Evolutionary conservation across 2,329 filamentous ascomycete genomes (phyloP).

Genomic region (Colletotrichum sp.): DNA sequence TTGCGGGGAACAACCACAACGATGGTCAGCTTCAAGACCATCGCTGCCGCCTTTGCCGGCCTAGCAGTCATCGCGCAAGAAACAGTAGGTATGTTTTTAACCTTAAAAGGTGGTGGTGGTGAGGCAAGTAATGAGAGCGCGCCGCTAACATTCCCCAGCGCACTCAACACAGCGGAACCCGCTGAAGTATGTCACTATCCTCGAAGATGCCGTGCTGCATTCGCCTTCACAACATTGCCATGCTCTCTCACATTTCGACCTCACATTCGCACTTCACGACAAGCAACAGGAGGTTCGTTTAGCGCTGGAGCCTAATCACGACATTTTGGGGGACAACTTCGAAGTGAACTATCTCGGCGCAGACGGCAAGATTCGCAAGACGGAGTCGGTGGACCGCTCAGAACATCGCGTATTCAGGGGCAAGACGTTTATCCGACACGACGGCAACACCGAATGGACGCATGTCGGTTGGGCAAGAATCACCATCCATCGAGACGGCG

Average conservation of each 20-base stretch:
- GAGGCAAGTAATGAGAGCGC: not conserved
- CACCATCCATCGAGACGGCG: constrained; percentile 77
- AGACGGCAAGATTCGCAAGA: constrained; percentile 70
- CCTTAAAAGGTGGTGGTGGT: not conserved
- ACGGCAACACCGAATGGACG: constrained; percentile 70
- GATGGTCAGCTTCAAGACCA: constrained; percentile 38
- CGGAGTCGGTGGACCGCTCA: constrained; percentile 74
- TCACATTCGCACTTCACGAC: constrained; percentile 78
- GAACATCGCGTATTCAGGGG: constrained; percentile 88
- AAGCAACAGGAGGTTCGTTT: constrained; percentile 76
- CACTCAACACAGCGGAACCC: constrained; percentile 79
- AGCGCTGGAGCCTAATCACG: constrained; percentile 86
- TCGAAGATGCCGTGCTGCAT: constrained; percentile 79
- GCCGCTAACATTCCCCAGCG: constrained; percentile 43
- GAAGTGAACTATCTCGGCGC: constrained; percentile 73
- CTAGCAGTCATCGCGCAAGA: constrained; percentile 34
- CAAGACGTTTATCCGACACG: constrained; percentile 70
- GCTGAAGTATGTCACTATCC: constrained; percentile 72
- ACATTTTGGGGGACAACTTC: constrained; percentile 81
- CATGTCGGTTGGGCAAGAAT: constrained; percentile 89
- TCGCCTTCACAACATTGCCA: constrained; percentile 81
- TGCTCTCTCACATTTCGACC: constrained; percentile 81
- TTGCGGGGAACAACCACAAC: constrained; percentile 21
- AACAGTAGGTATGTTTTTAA: constrained; percentile 32
- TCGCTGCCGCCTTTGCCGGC: constrained; percentile 34